Evolutionary conservation across 1,284 basidiomycete genomes (phyloP).

Genomic region (Chondrostereum purpureum): DNA sequence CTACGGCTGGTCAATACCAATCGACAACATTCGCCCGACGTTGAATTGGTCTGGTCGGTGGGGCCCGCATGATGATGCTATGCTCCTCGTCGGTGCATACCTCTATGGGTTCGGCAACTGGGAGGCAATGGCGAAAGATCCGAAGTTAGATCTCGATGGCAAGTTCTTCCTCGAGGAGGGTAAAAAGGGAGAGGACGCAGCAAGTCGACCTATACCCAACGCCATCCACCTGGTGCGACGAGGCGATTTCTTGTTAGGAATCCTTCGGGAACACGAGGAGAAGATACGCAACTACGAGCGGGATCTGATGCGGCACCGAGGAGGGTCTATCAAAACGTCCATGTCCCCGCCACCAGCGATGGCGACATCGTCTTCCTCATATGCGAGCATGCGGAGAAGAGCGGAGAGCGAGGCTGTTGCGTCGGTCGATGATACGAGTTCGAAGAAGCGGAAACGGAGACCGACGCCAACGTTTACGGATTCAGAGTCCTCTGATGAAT

Average conservation of each 20-base stretch:
- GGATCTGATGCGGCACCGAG: slow-evolving; percentile 59
- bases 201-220: slow-evolving; percentile 83
- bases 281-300: slow-evolving; percentile 81
- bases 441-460: slow-evolving; percentile 75
- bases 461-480: slow-evolving; percentile 91
- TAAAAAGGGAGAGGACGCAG: slow-evolving; percentile 81
- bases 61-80: slow-evolving; percentile 90
- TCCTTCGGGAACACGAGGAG: slow-evolving; percentile 90
- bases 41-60: slow-evolving; percentile 96
- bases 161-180: slow-evolving; percentile 98
- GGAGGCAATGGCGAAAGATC: slow-evolving; percentile 92
- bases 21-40: slow-evolving; percentile 89
- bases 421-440: slow-evolving; percentile 64
- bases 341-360: slow-evolving; percentile 59
- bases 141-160: slow-evolving; percentile 75
- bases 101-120: slow-evolving; percentile 95
- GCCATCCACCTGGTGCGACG: slow-evolving; percentile 96
- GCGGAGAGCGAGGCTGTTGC: slow-evolving; percentile 79
- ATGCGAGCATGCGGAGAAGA: slow-evolving; percentile 54
- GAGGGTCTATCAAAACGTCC: slow-evolving; percentile 53
- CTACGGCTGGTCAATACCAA: slow-evolving; percentile 81
- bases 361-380: slow-evolving; percentile 57
- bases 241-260: slow-evolving; percentile 88
- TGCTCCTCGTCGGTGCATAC: slow-evolving; percentile 91
- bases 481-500: slow-evolving; percentile 83